A percentile compares a stretch with the other conserved stretches of the same genome.
phyloP scores from a whole-genome alignment of 805 yeast species.

The Huiozyma naganishii region DNA sequence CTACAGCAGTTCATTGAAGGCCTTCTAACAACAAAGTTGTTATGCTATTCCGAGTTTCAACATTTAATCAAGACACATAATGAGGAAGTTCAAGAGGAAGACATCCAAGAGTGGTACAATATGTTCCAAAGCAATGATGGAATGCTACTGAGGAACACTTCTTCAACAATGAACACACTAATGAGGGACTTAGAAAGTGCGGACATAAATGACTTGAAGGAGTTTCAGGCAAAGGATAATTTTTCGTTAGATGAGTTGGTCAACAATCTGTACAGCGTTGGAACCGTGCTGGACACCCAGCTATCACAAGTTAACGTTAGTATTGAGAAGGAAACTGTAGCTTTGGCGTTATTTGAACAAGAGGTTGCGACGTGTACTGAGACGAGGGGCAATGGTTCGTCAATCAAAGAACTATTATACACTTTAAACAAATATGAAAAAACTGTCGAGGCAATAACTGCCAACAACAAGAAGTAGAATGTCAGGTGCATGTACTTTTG shows the following conservation, averaged over 20 bases:
- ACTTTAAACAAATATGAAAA: neutral
- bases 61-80: neutral
- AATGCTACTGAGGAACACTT: conserved; percentile 31
- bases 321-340: conserved; percentile 3
- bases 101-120: too few species aligned
- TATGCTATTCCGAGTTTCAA: neutral
- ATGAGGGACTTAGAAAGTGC: conserved; percentile 20
- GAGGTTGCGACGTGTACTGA: conserved; percentile 1
- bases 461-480: neutral
- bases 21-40: neutral
- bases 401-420: neutral
- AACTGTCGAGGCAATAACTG: neutral
- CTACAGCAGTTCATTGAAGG: neutral
- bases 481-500: neutral
- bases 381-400: neutral
- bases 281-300: conserved; percentile 8
- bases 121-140: neutral
- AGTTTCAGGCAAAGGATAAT: conserved; percentile 7
- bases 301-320: conserved; percentile 5
- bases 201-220: conserved; percentile 8
- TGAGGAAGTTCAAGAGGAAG: neutral
- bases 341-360: conserved; percentile 4
- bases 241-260: conserved; percentile 14
- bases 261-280: conserved; percentile 11
- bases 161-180: conserved; percentile 58